Percentiles rank a stretch among this genome's conserved stretches.
These are phyloP conservation scores for Porphyrellus cyaneotinctus DNA, from an alignment of 768 basidiomycete genomes.

Conservation along the genomic window DNA sequence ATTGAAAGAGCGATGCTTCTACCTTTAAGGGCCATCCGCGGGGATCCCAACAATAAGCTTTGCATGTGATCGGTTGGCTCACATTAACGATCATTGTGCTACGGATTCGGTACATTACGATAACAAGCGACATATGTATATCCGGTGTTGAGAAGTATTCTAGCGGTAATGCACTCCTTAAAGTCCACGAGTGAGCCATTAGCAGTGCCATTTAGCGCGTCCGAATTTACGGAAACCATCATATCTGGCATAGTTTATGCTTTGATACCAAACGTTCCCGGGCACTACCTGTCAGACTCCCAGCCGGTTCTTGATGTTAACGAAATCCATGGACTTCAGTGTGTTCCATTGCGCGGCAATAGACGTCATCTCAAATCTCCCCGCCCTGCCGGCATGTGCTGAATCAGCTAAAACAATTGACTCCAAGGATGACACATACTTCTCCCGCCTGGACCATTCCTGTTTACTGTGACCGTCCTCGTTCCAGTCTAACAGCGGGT, in stretches of 20 bases:
- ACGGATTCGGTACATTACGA: constrained; percentile 14
- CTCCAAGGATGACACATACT: constrained; percentile 34
- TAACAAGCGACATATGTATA: constrained; percentile 3
- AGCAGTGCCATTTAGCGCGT: constrained; percentile 3
- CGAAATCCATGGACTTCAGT: constrained; percentile 49
- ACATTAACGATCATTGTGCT: neutral
- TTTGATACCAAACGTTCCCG: constrained; percentile 1
- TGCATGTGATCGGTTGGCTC: neutral
- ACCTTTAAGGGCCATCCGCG: constrained; percentile 42
- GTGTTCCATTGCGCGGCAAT: constrained; percentile 47
- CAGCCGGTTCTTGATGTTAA: constrained; percentile 50
- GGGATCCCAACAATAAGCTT: neutral
- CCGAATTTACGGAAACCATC: constrained; percentile 11
- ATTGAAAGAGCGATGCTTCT: constrained; percentile 79
- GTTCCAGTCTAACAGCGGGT: constrained; percentile 46
- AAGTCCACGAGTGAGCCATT: neutral
- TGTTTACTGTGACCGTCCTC: constrained; percentile 45
- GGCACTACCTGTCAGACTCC: constrained; percentile 44
- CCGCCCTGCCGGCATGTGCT: constrained; percentile 38
- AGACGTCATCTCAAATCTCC: constrained; percentile 52
- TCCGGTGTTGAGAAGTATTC: neutral
- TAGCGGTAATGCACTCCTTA: constrained; percentile 5
- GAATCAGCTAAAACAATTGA: constrained; percentile 9
- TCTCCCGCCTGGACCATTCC: constrained; percentile 60
- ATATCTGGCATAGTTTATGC: constrained; percentile 21